Base-by-base conservation (phyloP, 257 asterid genomes). In the Plectranthus barbatus region DNA sequence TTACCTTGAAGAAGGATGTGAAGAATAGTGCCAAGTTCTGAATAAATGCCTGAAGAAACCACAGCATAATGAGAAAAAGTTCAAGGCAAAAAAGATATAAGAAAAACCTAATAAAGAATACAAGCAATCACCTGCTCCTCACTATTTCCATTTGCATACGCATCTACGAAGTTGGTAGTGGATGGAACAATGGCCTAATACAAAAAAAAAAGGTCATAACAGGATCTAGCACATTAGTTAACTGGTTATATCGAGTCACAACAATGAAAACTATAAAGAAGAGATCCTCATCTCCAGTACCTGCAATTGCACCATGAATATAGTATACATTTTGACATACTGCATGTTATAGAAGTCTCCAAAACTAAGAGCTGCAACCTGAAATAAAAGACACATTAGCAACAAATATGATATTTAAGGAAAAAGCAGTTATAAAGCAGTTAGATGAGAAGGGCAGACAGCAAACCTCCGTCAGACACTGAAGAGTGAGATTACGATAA, bases 1-100 rank as follows among this genome's bases (percentile, higher is more conserved):
- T 81, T 80, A 82, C 99, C 96, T 93, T 93, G 76, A 52, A 93
- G 70, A 93, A 93, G 15, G 99, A 84, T 56, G 99, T 87, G 79
- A 93, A 85, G 75, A 90, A 93, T 82, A 93, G 64, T 1, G 97
- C 99, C 82, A 93, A 68, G 69, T 93, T 93, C 79, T 93, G 99
- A 71, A 93, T 85, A 64, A 93, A 93, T 41, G 94, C 96, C 99
- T 93, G 74, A 62, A 18, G 41, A 56, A 67, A 73, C 44, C 66
- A 60, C 3, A 62, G 57, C 60, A 33, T 39, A 58, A 64, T 59
- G 60, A 74, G 71, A 26, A 1, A 4, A 62, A 37, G 68, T 58
- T 18, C 50, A 69, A 58, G 36, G 71, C n/a, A 51, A 36, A 23
- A 54, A 54, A 3, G 11, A 64, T 67, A 10, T 9, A 17, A 50